Evolutionary conservation across 139 green algal genomes (phyloP), one percentile per base, ranked within the genome.

Genomic region (Eudorina sp.): DNA sequence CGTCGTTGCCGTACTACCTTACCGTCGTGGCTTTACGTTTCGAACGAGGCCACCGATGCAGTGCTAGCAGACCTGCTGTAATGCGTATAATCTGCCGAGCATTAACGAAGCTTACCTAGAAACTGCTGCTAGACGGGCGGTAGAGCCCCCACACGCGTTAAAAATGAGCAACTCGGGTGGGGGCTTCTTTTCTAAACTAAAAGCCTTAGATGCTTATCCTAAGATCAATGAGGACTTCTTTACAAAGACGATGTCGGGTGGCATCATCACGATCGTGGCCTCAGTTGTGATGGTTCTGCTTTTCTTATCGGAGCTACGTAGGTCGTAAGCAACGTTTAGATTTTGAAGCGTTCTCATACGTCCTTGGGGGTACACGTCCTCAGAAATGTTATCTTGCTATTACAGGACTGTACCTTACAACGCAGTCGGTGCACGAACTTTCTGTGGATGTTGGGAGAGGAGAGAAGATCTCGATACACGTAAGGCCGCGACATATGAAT

Each of bases 191-290:
- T 31, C 34, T 3, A 92, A 92, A 80, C 81, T 96, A 1, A 94
- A 94, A 66, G 78, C 78, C 2, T 74, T 98, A 1, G 96, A 98
- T 85, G 96, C 95, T 0, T 99, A 97, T 83, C 97, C 96, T 7
- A 99, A 99, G 86, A 92, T 98, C 27, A 96, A 97, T 83, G 96
- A 98, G 43, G 98, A 99, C 80, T 99, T 99, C 80, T 98, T 96
- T 72, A 96, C 95, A 7, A 94, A 95, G 45, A 99, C 98, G 0
- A 85, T 95, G 11, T 94, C 91, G 0, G 98, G 98, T 1, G 98
- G 98, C 27, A 89, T 98, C n/a, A 98, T 99, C 88, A 99, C 98
- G 11, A 91, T 99, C 55, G 92, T 96, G 4, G 93, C 96, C 4
- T 93, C 92, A 19, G 62, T 97, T 27, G 81, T 99, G 19, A 99